Evolutionary conservation across 2,329 filamentous ascomycete species (phyloP).

Genomic region (Coniella vitis): DNA sequence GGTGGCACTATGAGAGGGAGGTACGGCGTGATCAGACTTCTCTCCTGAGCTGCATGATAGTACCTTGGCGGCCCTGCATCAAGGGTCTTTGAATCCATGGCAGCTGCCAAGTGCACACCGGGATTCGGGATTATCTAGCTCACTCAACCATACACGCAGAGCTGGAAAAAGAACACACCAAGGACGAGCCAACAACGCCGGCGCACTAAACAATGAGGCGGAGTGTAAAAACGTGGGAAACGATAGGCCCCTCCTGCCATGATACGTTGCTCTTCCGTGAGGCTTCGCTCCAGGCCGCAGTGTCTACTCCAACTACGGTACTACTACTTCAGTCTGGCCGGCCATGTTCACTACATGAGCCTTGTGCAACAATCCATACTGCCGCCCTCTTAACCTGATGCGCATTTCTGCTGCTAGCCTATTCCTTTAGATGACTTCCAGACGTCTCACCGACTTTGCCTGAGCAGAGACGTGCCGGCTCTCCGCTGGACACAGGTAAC

Average conservation of each 20-base stretch:
- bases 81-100: neutral
- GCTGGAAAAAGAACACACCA: neutral
- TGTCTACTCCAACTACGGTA: slow-evolving; percentile 5
- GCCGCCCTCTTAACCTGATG: slow-evolving; percentile 6
- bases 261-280: slow-evolving; percentile 2
- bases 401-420: slow-evolving; percentile 1
- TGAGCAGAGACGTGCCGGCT: neutral
- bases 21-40: neutral
- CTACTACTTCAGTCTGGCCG: slow-evolving; percentile 9
- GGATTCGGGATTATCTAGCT: neutral
- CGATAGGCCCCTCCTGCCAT: slow-evolving; percentile 7
- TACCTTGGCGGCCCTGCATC: neutral
- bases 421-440: neutral
- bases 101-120: neutral
- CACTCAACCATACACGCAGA: neutral
- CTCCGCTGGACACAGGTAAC: neutral
- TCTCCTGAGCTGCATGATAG: neutral
- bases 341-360: slow-evolving; percentile 3
- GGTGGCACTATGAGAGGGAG: neutral
- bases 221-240: slow-evolving; percentile 5
- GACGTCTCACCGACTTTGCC: slow-evolving; percentile 4
- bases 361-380: slow-evolving; percentile 7
- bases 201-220: slow-evolving; percentile 2
- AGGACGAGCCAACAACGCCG: neutral
- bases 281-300: neutral